Base-by-base conservation (phyloP, 2,329 filamentous ascomycete species). In the Arthrobotrys conoides region DNA sequence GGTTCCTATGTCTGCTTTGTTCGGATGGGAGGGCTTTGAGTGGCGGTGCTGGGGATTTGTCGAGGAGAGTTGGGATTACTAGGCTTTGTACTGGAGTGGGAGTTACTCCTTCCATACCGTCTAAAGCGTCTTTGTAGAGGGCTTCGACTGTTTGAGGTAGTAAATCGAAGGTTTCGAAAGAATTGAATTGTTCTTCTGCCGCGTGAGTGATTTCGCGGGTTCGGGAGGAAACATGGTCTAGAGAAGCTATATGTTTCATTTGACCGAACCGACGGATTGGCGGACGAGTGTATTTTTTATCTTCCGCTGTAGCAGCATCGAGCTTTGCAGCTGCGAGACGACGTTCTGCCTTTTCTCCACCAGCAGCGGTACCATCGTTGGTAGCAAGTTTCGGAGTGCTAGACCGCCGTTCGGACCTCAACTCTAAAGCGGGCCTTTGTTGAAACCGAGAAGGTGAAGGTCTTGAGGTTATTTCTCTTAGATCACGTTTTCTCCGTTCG, bases 71-170 rank as follows among this genome's bases (percentile, higher is more conserved):
- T 0, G 96, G 95, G 72, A 99, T 95, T 0, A 94, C 94, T 67
- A 98, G 88, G 78, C 91, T 90, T 85, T 99, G 96, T 5, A 97
- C 91, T 0, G 96, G 93, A 0, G 95, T 98, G 3, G 96, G 96
- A 73, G 88, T 89, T 78, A 96, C 86, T 80, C 94, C 91, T 9
- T 89, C 87, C 84, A 97, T 87, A 55, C 90, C 91, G 65, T 90
- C 89, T 71, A 99, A 88, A 5, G 91, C 92, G 81, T 97, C 92
- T 0, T 88, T 87, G 79, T 86, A 86, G 46, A 98, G 88, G 10
- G 93, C 92, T 33, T 91, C 87, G 83, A 92, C 90, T 48, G 98
- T 85, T 0, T 86, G 83, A 0, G 93, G 92, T 41, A 96, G 86
- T 38, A 99, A 86, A 49, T 90, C 87, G 82, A 99, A 93, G 81